Evolutionary conservation across 352 stramenopile genomes (phyloP).

Genomic region (Elongisporangium anandrum): DNA sequence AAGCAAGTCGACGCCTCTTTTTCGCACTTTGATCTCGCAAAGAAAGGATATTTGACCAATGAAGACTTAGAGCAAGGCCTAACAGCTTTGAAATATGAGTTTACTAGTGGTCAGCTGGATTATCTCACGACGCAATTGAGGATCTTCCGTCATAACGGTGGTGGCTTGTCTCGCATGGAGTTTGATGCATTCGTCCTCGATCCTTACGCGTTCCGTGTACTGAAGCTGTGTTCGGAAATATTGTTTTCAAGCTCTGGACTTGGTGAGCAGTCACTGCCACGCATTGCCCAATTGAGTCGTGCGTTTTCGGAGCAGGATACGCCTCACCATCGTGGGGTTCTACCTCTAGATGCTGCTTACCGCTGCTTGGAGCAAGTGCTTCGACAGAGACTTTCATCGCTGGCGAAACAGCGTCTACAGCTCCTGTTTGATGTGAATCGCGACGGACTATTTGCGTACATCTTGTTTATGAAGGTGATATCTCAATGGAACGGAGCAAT

Average conservation of each 20-base stretch:
- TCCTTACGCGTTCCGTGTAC: conserved; percentile 24
- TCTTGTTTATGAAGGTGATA: conserved; percentile 71
- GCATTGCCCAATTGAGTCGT: conserved; percentile 46
- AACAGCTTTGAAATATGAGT: conserved; percentile 33
- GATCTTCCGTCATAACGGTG: conserved; percentile 36
- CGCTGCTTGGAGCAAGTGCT: conserved; percentile 28
- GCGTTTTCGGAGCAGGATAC: conserved; percentile 35
- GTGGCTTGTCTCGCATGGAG: conserved; percentile 56
- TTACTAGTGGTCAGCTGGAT: conserved; percentile 27
- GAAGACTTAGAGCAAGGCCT: conserved; percentile 33
- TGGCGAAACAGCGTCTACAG: conserved; percentile 35
- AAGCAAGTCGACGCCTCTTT: conserved; percentile 44
- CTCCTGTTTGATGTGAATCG: conserved; percentile 73
- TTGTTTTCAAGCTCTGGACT: conserved; percentile 14
- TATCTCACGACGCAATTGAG: conserved; percentile 30
- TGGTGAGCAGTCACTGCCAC: conserved; percentile 17
- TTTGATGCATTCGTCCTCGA: conserved; percentile 80
- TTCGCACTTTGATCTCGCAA: conserved; percentile 55
- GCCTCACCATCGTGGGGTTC: conserved; percentile 12
- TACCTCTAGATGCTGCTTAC: conserved; percentile 25
- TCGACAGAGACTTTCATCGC: conserved; percentile 14
- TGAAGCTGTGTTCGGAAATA: conserved; percentile 33
- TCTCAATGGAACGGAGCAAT: conserved; percentile 36
- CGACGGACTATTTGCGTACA: conserved; percentile 54
- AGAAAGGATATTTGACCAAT: conserved; percentile 44